Evolutionary conservation across 768 basidiomycete species (phyloP).

Genomic region (Rubroboletus pulcherrimus): DNA sequence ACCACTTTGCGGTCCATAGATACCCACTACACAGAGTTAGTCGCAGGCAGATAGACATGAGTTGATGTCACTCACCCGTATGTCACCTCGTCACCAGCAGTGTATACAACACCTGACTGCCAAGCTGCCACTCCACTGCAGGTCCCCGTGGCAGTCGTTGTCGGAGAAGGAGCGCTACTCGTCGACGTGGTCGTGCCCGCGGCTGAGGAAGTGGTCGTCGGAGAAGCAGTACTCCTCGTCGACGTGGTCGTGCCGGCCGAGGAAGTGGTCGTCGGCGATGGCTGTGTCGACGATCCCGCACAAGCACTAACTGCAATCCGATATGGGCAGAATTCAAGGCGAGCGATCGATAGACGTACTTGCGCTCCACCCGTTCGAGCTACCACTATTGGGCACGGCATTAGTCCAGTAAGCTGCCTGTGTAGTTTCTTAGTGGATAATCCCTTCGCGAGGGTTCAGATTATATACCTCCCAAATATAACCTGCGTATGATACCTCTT

Average conservation of each 20-base stretch:
- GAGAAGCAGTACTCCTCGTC: conserved; percentile 8
- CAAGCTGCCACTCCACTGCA: conserved; percentile 53
- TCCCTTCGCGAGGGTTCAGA: background rate
- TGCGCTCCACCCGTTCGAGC: conserved; percentile 59
- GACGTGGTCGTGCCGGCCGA: conserved; percentile 8
- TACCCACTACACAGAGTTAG: conserved; percentile 15
- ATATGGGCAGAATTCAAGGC: background rate
- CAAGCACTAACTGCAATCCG: conserved; percentile 22
- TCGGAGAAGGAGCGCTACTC: conserved; percentile 12
- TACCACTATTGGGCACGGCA: conserved; percentile 43
- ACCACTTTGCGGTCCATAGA: conserved; percentile 55
- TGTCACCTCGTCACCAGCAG: conserved; percentile 48
- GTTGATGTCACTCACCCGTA: conserved; percentile 41
- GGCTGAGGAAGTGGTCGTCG: conserved; percentile 17
- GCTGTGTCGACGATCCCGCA: conserved; percentile 7
- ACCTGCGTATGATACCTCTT: conserved; percentile 52
- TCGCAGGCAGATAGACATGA: background rate
- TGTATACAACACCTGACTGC: conserved; percentile 42
- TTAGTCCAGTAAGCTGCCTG: conserved; percentile 63
- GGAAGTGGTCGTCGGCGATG: conserved; percentile 16
- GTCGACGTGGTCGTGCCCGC: conserved; percentile 8
- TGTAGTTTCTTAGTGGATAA: background rate
- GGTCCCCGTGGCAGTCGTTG: conserved; percentile 28
- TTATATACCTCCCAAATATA: conserved; percentile 59
- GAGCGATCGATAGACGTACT: conserved; percentile 37